Evolutionary conservation across 169 alveolate species (phyloP).

Genomic region (Prorocentrum cordatum): DNA sequence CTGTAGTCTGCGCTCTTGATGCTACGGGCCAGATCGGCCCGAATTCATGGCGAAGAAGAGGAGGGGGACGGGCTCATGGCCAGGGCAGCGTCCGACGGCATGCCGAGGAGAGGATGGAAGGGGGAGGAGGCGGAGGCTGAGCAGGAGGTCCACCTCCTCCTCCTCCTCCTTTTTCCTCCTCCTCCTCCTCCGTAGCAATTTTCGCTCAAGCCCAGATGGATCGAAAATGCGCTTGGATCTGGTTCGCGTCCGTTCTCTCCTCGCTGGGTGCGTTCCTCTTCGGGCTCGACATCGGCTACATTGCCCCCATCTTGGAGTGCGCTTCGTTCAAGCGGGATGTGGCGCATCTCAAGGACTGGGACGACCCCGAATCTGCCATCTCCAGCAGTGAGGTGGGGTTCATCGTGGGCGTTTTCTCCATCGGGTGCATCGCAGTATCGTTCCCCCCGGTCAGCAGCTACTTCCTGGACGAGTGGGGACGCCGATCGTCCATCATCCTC

Average conservation of each 20-base stretch:
- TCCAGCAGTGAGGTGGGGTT: neutral
- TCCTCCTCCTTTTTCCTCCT: no score
- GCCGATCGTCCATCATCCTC: neutral
- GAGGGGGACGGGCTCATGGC: no score
- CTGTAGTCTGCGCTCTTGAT: no score
- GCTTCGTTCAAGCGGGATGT: slow-evolving; percentile 39
- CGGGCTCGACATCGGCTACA: slow-evolving; percentile 34
- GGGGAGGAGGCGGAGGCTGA: no score
- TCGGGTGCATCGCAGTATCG: neutral
- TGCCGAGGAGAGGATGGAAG: no score
- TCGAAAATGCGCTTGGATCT: no score
- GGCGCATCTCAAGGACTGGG: slow-evolving; percentile 14
- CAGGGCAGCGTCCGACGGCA: no score
- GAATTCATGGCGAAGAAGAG: no score
- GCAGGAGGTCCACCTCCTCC: no score
- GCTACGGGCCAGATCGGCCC: no score
- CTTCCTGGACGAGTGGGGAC: slow-evolving; percentile 19
- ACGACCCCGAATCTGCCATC: neutral
- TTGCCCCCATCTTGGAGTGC: slow-evolving; percentile 43
- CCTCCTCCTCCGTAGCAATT: no score
- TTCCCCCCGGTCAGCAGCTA: slow-evolving; percentile 21
- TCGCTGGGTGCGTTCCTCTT: slow-evolving; percentile 35
- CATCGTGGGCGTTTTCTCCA: slow-evolving; percentile 30
- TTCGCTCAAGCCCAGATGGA: no score
- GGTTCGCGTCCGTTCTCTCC: neutral